Evolutionary conservation across 2,329 filamentous ascomycete species (phyloP), one percentile per base, ranked within the genome.

Genomic region (Dryadomyces quercivorus): DNA sequence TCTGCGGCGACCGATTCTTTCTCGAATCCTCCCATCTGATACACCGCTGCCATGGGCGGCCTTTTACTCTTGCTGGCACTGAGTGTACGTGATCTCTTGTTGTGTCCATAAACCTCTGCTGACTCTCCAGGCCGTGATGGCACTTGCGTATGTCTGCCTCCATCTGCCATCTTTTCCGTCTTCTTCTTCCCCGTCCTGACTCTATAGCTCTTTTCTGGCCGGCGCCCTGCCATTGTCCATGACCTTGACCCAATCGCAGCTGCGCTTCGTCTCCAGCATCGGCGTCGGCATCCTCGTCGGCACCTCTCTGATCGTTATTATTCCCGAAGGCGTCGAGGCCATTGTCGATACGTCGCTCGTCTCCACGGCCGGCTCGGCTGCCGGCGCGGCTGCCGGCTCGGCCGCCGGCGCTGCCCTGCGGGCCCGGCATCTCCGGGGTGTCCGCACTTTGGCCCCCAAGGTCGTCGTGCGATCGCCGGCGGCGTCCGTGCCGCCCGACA

Each of bases 301-400:
- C 40, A 97, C 93, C 31, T 92, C 92, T 1, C 78, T 98, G 60
- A 92, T 97, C 60, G 90, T 98, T 36, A 97, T 98, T 65, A 95
- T 98, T 63, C 93, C 93, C 1, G 93, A 98, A 69, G 93, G 93
- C 42, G 85, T 97, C 57, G 91, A 96, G 66, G 92, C 93, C 3
- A 78, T 96, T 55, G 88, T 93, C 61, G 82, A 76, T 15, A 72
- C 77, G 2, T 68, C 57, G 21, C 55, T 59, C n/a, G 56, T 50
- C 42, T 45, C 56, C 10, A 18, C 46, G 5, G 20, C n/a, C 10
- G 34, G 34, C 9, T n/a, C 42, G 3, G 31, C 12, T 3, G 50
- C 54, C 3, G 52, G 18, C 6, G 18, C 26, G 31, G 46, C 51
- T 5, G 20, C n/a, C 12, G 36, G 36, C 12, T n/a, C 43, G 3